Evolutionary conservation across 2,329 filamentous ascomycete species (phyloP), one percentile per base, ranked within the genome.

Genomic region (Colletotrichum neosansevieriae): DNA sequence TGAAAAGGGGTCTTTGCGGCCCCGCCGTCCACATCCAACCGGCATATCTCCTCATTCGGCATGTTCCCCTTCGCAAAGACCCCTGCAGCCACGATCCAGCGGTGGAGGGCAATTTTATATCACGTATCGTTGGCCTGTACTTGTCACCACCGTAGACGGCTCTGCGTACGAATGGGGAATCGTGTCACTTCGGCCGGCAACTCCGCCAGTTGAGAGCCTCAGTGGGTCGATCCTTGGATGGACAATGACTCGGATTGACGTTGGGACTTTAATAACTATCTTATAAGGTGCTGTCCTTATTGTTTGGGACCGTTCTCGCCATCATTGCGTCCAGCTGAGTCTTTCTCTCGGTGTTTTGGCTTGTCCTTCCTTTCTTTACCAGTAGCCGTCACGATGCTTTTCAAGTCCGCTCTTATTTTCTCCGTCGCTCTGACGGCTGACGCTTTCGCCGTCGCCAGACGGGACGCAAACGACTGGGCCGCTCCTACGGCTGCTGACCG

Each of bases 401-500:
- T 65, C 12, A 54, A 56, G 40, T 38, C 61, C 6, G 21, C n/a
- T 19, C 34, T 69, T 12, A 15, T 45, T 17, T 32, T 69, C 24
- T 45, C 45, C 7, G 36, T 42, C 19, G 67, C 57, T 19, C 38
- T 69, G n/a, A 34, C 67, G 12, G 63, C 53, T 15, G 57, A 66
- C 2, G 63, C 67, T 15, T 61, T 69, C 38, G 67, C 63, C 6
- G 34, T 63, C 36, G 38, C 57, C 13, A 34, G 58, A 17, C 49
- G 57, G 9, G 50, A 57, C 12, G 45, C 44, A 3, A 66, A 69
- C 21, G 67, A 61, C 6, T 69, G 67, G 67, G 32, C 45, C n/a
- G 63, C 67, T 3, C 67, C 67, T 3, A 67, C 50, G n/a, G 29
- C 63, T 10, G 53, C 19, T 21, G 67, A 69, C 29, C 67, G 67